These are phyloP conservation scores for Thyridium curvatum DNA, from an alignment of 2,329 filamentous ascomycete genomes.

Conservation along the genomic window DNA sequence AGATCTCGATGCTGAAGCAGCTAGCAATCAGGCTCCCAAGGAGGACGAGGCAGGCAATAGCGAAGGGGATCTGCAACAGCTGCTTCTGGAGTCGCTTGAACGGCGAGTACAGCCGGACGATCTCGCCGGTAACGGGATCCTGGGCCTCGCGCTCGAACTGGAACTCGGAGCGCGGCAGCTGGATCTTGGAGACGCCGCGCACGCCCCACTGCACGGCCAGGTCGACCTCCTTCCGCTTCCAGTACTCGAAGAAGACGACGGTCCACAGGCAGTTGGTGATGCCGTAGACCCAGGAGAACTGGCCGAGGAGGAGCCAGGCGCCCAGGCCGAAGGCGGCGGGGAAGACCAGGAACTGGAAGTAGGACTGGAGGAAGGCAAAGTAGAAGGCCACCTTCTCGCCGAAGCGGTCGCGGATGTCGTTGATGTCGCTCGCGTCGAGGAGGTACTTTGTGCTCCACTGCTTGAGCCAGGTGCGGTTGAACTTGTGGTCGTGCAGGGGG, in stretches of 20 bases:
- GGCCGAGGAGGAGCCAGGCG: constrained; percentile 61
- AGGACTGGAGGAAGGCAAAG: constrained; percentile 76
- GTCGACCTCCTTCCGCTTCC: constrained; percentile 70
- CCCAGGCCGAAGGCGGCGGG: constrained; percentile 63
- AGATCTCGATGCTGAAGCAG: constrained; percentile 90
- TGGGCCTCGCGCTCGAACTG: constrained; percentile 68
- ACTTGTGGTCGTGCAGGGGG: constrained; percentile 68
- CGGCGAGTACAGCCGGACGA: constrained; percentile 67
- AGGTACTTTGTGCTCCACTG: constrained; percentile 68
- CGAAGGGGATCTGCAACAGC: constrained; percentile 78
- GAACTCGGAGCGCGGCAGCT: constrained; percentile 66
- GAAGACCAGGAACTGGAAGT: constrained; percentile 64
- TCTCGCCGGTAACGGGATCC: constrained; percentile 79
- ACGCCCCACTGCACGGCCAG: constrained; percentile 69
- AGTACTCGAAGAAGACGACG: constrained; percentile 70
- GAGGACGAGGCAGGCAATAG: constrained; percentile 61
- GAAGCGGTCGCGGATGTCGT: constrained; percentile 60
- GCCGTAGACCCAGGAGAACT: constrained; percentile 66
- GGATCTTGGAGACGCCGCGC: constrained; percentile 59
- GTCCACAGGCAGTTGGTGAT: constrained; percentile 63
- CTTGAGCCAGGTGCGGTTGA: constrained; percentile 71
- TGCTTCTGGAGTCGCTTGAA: constrained; percentile 71
- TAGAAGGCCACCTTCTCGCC: constrained; percentile 71
- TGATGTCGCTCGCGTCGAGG: constrained; percentile 59
- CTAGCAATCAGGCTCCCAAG: constrained; percentile 78